A percentile compares a stretch with the other conserved stretches of the same genome.
Conservation (phyloP, 345 rosid genomes). For the Citrus mangshanensis region DNA sequence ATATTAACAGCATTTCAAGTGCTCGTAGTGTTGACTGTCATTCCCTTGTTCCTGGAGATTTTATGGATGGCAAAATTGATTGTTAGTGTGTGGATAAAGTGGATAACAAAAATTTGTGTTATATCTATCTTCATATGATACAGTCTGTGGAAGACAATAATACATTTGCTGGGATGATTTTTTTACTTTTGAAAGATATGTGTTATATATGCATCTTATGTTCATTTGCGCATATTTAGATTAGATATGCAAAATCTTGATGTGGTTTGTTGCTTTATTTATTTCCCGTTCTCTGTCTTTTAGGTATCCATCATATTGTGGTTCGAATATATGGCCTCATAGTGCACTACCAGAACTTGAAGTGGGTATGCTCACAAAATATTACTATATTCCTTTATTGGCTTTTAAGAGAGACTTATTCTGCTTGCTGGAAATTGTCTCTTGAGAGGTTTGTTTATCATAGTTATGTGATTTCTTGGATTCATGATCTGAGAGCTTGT, state of each 20-base stretch:
- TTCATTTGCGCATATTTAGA: not conserved
- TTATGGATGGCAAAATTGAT: constrained; percentile 1
- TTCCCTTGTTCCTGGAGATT: constrained; percentile 9
- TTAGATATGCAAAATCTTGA: not conserved
- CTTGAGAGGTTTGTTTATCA: not conserved
- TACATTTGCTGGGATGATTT: not conserved
- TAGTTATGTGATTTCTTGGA: not conserved
- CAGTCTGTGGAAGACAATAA: not conserved
- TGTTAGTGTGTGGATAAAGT: not conserved
- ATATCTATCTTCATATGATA: not conserved
- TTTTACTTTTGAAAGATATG: not conserved
- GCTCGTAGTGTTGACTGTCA: not conserved
- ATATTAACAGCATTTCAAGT: constrained; percentile 11
- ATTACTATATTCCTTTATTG: not conserved
- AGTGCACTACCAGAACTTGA: constrained; percentile 77
- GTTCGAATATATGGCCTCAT: constrained; percentile 87
- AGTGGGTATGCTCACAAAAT: constrained; percentile 50
- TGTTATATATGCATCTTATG: not conserved
- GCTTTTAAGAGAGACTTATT: not conserved
- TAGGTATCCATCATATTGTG: constrained; percentile 88
- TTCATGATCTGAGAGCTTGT: not conserved
- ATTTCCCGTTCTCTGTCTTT: constrained; percentile 19
- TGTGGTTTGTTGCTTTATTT: constrained; percentile 11
- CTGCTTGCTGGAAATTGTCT: not conserved
- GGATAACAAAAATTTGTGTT: not conserved